These are phyloP conservation scores for Medicago truncatula DNA, from an alignment of 306 rosid species.

Conservation along the genomic window DNA sequence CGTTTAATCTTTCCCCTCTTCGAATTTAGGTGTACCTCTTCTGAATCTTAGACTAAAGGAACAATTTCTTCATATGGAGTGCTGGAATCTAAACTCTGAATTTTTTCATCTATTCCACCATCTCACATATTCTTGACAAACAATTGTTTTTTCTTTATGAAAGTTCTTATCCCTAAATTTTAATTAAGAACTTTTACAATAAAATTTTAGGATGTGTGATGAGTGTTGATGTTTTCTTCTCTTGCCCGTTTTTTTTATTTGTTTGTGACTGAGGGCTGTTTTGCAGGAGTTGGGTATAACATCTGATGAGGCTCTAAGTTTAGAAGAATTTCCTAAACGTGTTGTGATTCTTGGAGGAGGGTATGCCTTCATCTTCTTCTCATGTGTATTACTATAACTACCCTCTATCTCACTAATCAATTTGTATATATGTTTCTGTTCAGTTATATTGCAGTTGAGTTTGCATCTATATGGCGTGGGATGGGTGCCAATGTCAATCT, in stretches of 20 bases:
- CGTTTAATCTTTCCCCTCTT: too few relatives aligned
- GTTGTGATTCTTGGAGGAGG: constrained; percentile 94
- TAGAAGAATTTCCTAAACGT: constrained; percentile 86
- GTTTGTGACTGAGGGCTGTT: constrained; percentile 9
- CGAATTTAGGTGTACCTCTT: too few relatives aligned
- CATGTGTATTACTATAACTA: constrained; percentile 28
- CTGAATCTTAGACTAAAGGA: too few relatives aligned
- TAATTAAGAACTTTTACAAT: not conserved
- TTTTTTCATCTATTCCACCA: not conserved
- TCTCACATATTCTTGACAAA: not conserved
- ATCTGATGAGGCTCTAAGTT: constrained; percentile 97
- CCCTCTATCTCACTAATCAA: constrained; percentile 25
- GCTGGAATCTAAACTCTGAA: constrained; percentile 10
- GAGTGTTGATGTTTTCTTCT: constrained; percentile 13
- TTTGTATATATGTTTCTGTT: constrained; percentile 28
- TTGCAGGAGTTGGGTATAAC: constrained; percentile 88
- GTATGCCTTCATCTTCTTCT: constrained; percentile 55
- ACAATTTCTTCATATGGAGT: not conserved
- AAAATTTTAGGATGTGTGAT: constrained; percentile 16
- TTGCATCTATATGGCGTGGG: constrained; percentile 97
- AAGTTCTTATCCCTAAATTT: not conserved
- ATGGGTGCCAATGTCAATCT: constrained; percentile 85
- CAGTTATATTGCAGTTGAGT: constrained; percentile 95
- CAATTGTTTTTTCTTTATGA: not conserved
- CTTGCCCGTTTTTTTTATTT: constrained; percentile 2